Conservation (phyloP, 257 asterid genomes). For the Capsicum rhomboideum region DNA sequence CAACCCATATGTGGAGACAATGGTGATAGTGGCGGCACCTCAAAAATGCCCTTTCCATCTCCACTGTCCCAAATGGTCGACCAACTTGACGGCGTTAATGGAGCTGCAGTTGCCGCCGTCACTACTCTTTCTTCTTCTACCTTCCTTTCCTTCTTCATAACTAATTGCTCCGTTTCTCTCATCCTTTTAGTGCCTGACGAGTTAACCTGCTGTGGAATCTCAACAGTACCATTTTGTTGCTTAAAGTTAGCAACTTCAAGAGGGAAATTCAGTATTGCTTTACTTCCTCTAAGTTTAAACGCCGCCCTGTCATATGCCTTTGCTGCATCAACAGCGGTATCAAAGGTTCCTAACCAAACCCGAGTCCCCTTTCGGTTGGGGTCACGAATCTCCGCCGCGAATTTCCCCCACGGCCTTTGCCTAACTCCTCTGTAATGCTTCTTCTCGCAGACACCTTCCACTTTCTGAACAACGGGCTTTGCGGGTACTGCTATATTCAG, state of each 20-base stretch:
- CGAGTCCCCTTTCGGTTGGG: constrained; percentile 61
- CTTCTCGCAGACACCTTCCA: constrained; percentile 9
- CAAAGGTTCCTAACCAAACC: constrained; percentile 72
- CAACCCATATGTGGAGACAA: constrained; percentile 30
- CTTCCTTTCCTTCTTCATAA: constrained; percentile 28
- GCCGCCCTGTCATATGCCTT: constrained; percentile 73
- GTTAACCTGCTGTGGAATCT: too few relatives aligned
- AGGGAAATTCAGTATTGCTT: constrained; percentile 71
- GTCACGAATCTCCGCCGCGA: constrained; percentile 73
- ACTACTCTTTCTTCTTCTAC: constrained; percentile 16
- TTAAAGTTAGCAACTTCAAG: constrained; percentile 47
- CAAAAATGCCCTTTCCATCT: constrained; percentile 73
- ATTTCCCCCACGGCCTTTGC: constrained; percentile 67
- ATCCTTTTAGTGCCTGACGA: constrained; percentile 45
- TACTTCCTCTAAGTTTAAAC: constrained; percentile 58
- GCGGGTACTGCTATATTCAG: constrained; percentile 53
- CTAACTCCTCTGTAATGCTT: constrained; percentile 63
- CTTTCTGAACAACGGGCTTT: background rate
- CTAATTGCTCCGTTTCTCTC: constrained; percentile 24
- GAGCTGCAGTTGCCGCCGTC: too few relatives aligned
- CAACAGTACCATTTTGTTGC: background rate
- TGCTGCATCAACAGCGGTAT: constrained; percentile 66
- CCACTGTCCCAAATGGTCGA: constrained; percentile 70
- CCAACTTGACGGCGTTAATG: constrained; percentile 91
- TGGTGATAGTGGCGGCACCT: constrained; percentile 72